Evolutionary conservation across 306 rosid species (phyloP), one percentile per base, ranked within the genome.

Genomic region (Glycyrrhiza uralensis): DNA sequence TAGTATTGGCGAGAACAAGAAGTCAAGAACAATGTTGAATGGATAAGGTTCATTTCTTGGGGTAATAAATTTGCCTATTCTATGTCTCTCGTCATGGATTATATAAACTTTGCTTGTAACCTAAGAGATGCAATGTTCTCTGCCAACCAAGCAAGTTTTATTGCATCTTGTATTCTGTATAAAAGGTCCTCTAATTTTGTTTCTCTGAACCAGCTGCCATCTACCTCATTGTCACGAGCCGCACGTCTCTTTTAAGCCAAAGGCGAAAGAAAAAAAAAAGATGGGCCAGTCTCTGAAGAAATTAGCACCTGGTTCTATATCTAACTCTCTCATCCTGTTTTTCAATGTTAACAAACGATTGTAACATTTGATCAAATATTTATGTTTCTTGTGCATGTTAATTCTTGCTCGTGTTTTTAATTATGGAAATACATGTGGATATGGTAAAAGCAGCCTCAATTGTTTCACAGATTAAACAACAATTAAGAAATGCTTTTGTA

Each of bases 271-370:
- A 61, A 71, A 1, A n/a, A 66, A 41, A 76, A 79, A 71, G 10
- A 85, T 90, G 96, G 92, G 92, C 4, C 73, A 75, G 12, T 46
- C 88, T 81, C 78, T 84, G 24, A 61, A 33, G 76, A 83, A 76
- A 69, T 20, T 71, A 6, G 24, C 82, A 71, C 38, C 89, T n/a
- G 90, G 96, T 85, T 38, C 71, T 12, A 14, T 59, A 47, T 64
- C 61, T 72, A 62, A 47, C 78, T 12, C 66, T 54, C 13, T 74
- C 70, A 33, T 67, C 22, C 11, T 56, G 0, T 41, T 8, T 8
- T 15, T n/a, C 24, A n/a, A 12, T 69, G 8, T 23, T 30, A 10
- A 11, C 54, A 47, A 69, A 36, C 6, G 0, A 20, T 36, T 29
- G 4, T 51, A 22, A 22, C 13, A 4, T 26, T 28, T 51, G 13